Base-by-base conservation (phyloP, 441 rosid species). In the Corymbia citriodora region DNA sequence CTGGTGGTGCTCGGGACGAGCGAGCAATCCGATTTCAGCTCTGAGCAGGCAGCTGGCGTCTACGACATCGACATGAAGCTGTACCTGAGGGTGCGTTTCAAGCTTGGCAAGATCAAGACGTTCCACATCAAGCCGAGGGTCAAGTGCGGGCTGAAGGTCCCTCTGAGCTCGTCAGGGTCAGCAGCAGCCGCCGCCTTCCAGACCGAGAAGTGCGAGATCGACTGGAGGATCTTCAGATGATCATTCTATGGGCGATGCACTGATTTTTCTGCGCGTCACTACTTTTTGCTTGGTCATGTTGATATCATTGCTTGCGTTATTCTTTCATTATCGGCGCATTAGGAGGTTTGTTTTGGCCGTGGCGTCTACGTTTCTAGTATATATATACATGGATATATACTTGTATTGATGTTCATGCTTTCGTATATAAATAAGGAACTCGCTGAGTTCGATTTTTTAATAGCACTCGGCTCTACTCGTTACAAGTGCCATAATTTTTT, bases 91-190 rank as follows among this genome's bases (percentile, higher is more conserved):
- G 90, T 95, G 59, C 90, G 98, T 91, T 95, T 96, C 93, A 96
- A 94, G 94, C 59, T 96, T 50, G 96, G 97, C 4, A 92, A 89
- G 88, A 55, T 95, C 87, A 97, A 95, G 94, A 88, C 92, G 6
- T 65, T 93, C 23, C 94, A 90, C 89, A 91, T 94, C 55, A 95
- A 89, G 94, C 97, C 99, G 54, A 93, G 88, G 92, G 90, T 96
- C 89, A 89, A 93, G 17, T 97, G 99, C 88, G 96, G 94, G 82
- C 92, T 97, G 91, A 95, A 92, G 94, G 93, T 96, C 89, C 97
- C 85, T 12, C 52, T 40, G 83, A 74, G 52, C 83, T 74, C 83
- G 29, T 74, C 85, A 17, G 15, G 29, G 8, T 40, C 83, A 10
- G 83, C 83, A 10, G 83, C 57, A 21, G 21, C 87, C 52, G 13